Conservation (phyloP, 495 filamentous ascomycete genomes). For the Xylaria nigripes region DNA sequence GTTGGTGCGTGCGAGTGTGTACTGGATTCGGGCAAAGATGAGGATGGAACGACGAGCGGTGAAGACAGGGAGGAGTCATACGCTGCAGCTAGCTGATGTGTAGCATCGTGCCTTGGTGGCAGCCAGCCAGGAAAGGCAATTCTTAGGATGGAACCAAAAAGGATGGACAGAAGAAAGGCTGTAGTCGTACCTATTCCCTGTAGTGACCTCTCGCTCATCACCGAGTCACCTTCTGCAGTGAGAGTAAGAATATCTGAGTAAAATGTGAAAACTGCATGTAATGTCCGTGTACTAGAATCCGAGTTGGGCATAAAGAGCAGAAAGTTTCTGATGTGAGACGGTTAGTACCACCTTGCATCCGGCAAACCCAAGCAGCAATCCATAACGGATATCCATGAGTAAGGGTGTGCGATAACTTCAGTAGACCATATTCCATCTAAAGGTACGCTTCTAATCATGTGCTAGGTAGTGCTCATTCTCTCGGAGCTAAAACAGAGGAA, state of each 20-base stretch:
- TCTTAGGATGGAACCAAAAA: constrained; percentile 59
- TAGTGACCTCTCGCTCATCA: constrained; percentile 78
- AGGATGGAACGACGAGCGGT: constrained; percentile 8
- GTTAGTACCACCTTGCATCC: constrained; percentile 10
- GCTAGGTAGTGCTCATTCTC: no score
- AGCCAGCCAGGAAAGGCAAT: constrained; percentile 37
- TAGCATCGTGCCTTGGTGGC: constrained; percentile 10
- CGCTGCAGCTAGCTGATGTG: neutral
- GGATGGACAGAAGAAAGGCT: constrained; percentile 60
- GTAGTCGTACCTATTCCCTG: constrained; percentile 88
- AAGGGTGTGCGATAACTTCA: neutral
- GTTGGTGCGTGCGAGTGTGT: neutral
- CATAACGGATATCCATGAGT: neutral
- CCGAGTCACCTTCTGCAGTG: constrained; percentile 89
- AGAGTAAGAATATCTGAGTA: constrained; percentile 85
- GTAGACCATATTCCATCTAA: neutral
- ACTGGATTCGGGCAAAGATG: constrained; percentile 4
- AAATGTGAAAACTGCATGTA: constrained; percentile 84
- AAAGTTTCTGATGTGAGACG: constrained; percentile 59
- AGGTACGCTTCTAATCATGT: neutral
- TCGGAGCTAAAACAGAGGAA: constrained; percentile 1
- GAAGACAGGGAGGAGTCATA: constrained; percentile 10
- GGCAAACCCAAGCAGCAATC: neutral
- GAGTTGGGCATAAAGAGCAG: constrained; percentile 84
- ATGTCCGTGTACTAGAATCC: constrained; percentile 49